Conservation (phyloP, 75 land plant genomes). For the Pinus tabuliformis region DNA sequence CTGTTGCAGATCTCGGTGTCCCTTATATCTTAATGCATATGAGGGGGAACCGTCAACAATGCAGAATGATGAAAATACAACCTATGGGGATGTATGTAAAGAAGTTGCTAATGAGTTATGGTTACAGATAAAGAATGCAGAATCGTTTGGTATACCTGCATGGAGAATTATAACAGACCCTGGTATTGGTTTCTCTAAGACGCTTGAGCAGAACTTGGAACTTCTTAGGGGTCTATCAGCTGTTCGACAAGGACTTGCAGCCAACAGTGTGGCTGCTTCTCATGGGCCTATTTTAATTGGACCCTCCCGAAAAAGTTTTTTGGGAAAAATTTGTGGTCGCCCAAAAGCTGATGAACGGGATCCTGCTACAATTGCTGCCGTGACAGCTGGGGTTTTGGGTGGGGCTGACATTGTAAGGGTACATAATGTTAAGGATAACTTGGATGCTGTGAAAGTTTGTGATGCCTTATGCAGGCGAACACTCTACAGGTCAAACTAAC, state of each 20-base stretch:
- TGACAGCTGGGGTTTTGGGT: constrained; percentile 61
- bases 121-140: constrained; percentile 52
- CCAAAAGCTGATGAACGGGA: constrained; percentile 70
- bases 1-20: constrained; percentile 70
- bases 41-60: constrained; percentile 90
- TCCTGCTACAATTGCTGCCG: constrained; percentile 79
- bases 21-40: constrained; percentile 94
- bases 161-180: constrained; percentile 93
- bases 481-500: too few species aligned
- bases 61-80: constrained; percentile 68
- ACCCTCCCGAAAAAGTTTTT: constrained; percentile 82
- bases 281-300: constrained; percentile 72
- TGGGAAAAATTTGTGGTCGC: constrained; percentile 71
- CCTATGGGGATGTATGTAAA: constrained; percentile 60
- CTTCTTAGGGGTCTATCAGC: constrained; percentile 46
- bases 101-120: constrained; percentile 73
- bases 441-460: constrained; percentile 77
- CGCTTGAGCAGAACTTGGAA: constrained; percentile 67
- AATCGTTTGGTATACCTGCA: constrained; percentile 76
- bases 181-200: constrained; percentile 93
- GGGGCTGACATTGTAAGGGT: constrained; percentile 90
- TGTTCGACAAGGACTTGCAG: constrained; percentile 48
- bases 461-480: constrained; percentile 52
- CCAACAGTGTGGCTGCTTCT: constrained; percentile 45
- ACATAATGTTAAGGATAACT: constrained; percentile 79